Conservation (phyloP, 352 stramenopile genomes). For the Blastocystis sp. region DNA sequence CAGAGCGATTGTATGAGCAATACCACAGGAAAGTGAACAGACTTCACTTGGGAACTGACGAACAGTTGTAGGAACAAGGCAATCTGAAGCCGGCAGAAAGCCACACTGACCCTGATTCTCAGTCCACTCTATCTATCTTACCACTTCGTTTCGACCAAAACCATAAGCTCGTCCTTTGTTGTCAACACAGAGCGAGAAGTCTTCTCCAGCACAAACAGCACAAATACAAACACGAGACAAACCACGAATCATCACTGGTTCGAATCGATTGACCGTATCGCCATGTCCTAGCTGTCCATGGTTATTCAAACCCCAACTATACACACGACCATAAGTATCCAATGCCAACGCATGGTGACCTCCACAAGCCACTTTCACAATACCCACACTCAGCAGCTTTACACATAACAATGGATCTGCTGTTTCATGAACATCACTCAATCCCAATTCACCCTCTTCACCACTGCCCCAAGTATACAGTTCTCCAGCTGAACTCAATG, state of each 20-base stretch:
- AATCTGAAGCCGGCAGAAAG: not conserved
- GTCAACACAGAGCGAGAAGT: not conserved
- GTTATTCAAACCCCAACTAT: slow-evolving; percentile 57
- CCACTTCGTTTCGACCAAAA: slow-evolving; percentile 2
- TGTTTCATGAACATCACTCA: not conserved
- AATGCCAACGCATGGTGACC: not conserved
- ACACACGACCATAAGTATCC: slow-evolving; percentile 35
- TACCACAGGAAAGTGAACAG: not conserved
- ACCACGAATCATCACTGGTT: not conserved
- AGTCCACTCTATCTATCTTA: not conserved
- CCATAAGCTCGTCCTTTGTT: not conserved
- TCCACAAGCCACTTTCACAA: slow-evolving; percentile 45
- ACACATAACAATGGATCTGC: not conserved
- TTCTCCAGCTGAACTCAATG: slow-evolving; percentile 4
- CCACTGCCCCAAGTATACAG: slow-evolving; percentile 38
- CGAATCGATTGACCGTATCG: not conserved
- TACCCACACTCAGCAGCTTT: not conserved
- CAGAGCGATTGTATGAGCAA: not conserved
- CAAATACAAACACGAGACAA: not conserved
- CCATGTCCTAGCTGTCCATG: slow-evolving; percentile 7
- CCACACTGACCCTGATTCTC: slow-evolving; percentile 28
- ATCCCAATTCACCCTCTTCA: not conserved
- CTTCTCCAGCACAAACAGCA: not conserved
- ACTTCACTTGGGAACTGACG: not conserved
- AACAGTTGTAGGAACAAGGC: not conserved